Evolutionary conservation across 2,329 filamentous ascomycete genomes (phyloP).

Genomic region (Exophiala sp.): DNA sequence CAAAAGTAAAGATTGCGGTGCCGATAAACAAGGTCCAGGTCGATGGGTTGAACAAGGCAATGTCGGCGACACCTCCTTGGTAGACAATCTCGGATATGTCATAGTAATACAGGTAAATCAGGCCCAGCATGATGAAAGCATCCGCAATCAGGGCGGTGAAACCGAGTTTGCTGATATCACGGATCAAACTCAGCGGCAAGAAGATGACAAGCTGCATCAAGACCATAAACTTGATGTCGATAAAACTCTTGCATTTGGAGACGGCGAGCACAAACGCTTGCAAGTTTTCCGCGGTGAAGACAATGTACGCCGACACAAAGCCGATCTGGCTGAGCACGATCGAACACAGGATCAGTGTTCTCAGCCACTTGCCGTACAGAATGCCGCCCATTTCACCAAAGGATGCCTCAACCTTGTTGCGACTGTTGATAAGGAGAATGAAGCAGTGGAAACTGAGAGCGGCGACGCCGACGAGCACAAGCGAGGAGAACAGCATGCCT

Average conservation of each 20-base stretch:
- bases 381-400: conserved; percentile 95
- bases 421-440: conserved; percentile 81
- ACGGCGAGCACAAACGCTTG: conserved; percentile 93
- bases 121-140: conserved; percentile 83
- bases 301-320: conserved; percentile 90
- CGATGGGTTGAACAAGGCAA: conserved; percentile 80
- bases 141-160: conserved; percentile 92
- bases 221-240: conserved; percentile 85
- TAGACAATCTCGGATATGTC: conserved; percentile 79
- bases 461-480: conserved; percentile 81
- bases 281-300: conserved; percentile 92
- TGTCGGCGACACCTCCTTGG: conserved; percentile 69
- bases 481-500: conserved; percentile 92
- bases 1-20: conserved; percentile 97
- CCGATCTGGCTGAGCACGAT: conserved; percentile 95
- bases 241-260: conserved; percentile 74
- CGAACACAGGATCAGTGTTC: conserved; percentile 76
- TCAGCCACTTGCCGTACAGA: conserved; percentile 86
- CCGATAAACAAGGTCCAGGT: conserved; percentile 98
- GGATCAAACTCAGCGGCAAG: conserved; percentile 83
- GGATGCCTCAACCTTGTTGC: conserved; percentile 80
- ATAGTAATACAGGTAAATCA: conserved; percentile 93
- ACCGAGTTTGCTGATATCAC: conserved; percentile 95
- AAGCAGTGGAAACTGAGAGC: conserved; percentile 94
- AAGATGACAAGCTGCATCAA: conserved; percentile 94